Base-by-base conservation (phyloP, 2,329 filamentous ascomycete species). In the Colletotrichum paranaense region DNA sequence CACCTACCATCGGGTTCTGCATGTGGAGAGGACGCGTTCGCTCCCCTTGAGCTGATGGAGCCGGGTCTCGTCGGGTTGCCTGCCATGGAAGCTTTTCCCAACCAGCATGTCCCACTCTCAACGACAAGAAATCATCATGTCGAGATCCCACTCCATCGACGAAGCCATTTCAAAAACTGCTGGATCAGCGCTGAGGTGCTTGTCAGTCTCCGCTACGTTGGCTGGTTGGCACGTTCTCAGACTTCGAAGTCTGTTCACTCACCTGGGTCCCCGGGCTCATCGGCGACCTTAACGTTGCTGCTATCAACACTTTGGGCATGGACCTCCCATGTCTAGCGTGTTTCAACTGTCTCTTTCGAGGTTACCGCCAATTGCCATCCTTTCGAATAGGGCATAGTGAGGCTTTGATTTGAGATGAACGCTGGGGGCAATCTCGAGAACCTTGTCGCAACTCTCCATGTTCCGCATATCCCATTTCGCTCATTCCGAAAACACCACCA, bases 331-430 rank as follows among this genome's bases (percentile, higher is more conserved):
- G 75, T 38, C 64, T 75, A 74, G 71, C 74, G 71, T 56, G 75
- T 76, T 76, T 76, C 75, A 76, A 67, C 60, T 75, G 53, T 53
- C 71, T 49, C 8, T 19, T 67, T 70, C 42, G 30, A 74, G 71
- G 28, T 58, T 75, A 76, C 73, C 35, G 67, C 59, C 62, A 67
- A 53, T 52, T 49, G 42, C 32, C 9, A 24, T 8, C 28, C 62
- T 35, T 57, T 68, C 64, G 16, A 73, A 68, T 65, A 46, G 46
- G 72, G 72, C 62, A 72, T 75, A 74, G 72, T 58, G 68, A 75
- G 65, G 65, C 68, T 60, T 63, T 71, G 64, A 75, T 75, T 68
- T 75, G 68, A 75, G 74, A 75, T 75, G 74, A 75, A 69, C 74
- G 74, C 65, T 70, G 71, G 68, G 55, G 67, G 53, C 53, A 74